phyloP scores from a whole-genome alignment of 2,329 filamentous ascomycete species.

The Ascomycota sp. region DNA sequence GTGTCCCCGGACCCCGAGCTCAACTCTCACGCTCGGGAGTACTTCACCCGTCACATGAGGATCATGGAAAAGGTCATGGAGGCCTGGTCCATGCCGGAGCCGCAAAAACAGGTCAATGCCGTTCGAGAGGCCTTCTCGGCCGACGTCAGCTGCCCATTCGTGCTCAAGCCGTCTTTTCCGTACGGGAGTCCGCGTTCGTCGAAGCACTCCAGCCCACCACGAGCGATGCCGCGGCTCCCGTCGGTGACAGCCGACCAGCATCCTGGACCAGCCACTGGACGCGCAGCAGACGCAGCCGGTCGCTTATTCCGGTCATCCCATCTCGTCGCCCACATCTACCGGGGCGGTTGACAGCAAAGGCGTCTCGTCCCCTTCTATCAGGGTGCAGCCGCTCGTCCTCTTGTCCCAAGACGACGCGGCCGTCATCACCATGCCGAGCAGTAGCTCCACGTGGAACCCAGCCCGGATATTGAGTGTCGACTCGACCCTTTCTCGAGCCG shows the following conservation, averaged over 20 bases:
- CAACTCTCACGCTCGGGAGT: conserved; percentile 66
- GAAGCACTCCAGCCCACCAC: conserved; percentile 41
- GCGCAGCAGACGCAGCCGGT: conserved; percentile 34
- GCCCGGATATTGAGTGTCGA: conserved; percentile 83
- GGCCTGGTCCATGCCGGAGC: conserved; percentile 73
- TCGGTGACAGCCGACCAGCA: conserved; percentile 29
- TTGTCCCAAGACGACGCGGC: conserved; percentile 39
- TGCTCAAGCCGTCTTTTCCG: conserved; percentile 71
- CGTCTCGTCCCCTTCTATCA: conserved; percentile 55
- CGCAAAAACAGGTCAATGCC: conserved; percentile 75
- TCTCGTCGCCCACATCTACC: conserved; percentile 62
- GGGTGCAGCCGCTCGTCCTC: conserved; percentile 52
- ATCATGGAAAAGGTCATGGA: conserved; percentile 70
- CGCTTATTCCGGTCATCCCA: conserved; percentile 50
- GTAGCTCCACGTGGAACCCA: conserved; percentile 61
- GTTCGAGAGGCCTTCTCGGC: conserved; percentile 82
- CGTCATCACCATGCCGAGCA: conserved; percentile 40
- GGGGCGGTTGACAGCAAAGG: conserved; percentile 54
- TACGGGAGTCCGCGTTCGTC: conserved; percentile 59
- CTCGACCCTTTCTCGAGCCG: not conserved
- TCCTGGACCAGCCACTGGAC: conserved; percentile 34
- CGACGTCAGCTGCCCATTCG: conserved; percentile 66
- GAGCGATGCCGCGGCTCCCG: conserved; percentile 24
- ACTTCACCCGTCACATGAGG: conserved; percentile 85
- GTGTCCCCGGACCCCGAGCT: conserved; percentile 83